Percentiles rank a stretch among this genome's conserved stretches.
phyloP scores from a whole-genome alignment of 2,329 filamentous ascomycete species.

The Colletotrichum sp. region DNA sequence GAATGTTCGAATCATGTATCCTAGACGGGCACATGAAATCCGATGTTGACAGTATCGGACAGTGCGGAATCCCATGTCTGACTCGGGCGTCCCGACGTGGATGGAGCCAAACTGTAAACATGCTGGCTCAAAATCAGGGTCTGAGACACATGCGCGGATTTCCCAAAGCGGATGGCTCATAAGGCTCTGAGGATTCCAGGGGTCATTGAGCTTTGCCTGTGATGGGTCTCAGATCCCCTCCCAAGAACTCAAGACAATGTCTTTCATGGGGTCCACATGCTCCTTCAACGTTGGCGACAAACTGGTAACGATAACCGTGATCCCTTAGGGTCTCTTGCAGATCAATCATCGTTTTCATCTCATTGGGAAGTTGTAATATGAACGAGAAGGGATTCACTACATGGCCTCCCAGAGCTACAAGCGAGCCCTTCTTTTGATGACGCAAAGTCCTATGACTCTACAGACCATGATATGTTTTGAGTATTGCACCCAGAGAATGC shows the following conservation, averaged over 20 bases:
- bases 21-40: not conserved
- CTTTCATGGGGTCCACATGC: not conserved
- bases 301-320: too few relatives aligned
- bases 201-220: not conserved
- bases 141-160: not conserved
- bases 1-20: not conserved
- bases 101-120: not conserved
- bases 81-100: not conserved
- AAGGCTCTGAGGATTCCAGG: not conserved
- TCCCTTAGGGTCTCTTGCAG: too few relatives aligned
- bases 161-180: not conserved
- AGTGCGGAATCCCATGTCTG: not conserved
- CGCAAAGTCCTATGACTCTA: too few relatives aligned
- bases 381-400: too few relatives aligned
- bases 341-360: too few relatives aligned
- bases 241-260: not conserved
- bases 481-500: too few relatives aligned
- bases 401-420: too few relatives aligned
- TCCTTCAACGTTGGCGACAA: not conserved
- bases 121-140: not conserved
- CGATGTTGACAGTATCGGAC: not conserved
- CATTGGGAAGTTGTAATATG: too few relatives aligned
- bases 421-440: too few relatives aligned
- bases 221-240: not conserved
- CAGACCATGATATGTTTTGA: too few relatives aligned